A percentile compares a stretch with the other conserved stretches of the same genome.
phyloP scores from a whole-genome alignment of 2,329 filamentous ascomycete species.

The Botrytis byssoidea region DNA sequence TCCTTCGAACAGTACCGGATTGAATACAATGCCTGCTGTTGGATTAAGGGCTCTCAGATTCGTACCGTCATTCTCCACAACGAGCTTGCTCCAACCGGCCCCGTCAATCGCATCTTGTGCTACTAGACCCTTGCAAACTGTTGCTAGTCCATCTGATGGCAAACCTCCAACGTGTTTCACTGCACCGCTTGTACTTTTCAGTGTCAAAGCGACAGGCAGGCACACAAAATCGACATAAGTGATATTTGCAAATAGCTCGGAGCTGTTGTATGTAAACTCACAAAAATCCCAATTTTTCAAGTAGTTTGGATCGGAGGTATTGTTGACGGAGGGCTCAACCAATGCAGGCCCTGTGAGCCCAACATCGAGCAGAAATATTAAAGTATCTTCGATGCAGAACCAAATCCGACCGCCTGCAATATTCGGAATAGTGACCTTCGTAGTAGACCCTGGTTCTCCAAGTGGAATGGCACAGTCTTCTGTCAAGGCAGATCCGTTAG shows the following conservation, averaged over 20 bases:
- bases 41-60: conserved; percentile 46
- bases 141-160: conserved; percentile 52
- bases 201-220: conserved; percentile 56
- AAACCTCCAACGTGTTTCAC: conserved; percentile 56
- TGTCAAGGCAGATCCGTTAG: conserved; percentile 50
- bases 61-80: conserved; percentile 35
- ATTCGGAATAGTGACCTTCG: conserved; percentile 63
- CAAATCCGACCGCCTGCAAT: conserved; percentile 71
- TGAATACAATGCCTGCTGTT: conserved; percentile 40
- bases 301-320: conserved; percentile 61
- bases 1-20: conserved; percentile 44
- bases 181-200: conserved; percentile 44
- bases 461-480: conserved; percentile 63
- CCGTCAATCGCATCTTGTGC: conserved; percentile 56
- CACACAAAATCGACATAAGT: conserved; percentile 73
- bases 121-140: conserved; percentile 52
- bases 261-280: conserved; percentile 64
- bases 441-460: conserved; percentile 59
- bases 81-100: conserved; percentile 57
- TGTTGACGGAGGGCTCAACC: conserved; percentile 73
- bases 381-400: conserved; percentile 59
- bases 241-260: conserved; percentile 65
- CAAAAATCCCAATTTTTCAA: conserved; percentile 62
- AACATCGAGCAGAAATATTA: conserved; percentile 69
- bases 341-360: conserved; percentile 63